Percentiles rank a stretch among this genome's conserved stretches.
Conservation (phyloP, 163 green algal species). For the Scenedesmus sp. region DNA sequence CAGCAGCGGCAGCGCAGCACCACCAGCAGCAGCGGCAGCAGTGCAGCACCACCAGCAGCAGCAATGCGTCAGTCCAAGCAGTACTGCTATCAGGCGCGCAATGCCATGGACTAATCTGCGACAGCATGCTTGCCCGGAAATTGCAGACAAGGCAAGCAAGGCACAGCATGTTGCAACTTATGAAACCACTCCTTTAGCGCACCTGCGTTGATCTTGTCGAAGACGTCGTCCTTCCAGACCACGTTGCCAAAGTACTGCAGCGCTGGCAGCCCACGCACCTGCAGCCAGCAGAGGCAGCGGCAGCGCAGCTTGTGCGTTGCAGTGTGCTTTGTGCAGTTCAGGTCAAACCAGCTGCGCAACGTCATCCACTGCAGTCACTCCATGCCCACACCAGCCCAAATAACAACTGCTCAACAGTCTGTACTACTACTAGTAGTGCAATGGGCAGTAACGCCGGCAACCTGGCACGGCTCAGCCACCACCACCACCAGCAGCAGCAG, state of each 20-base stretch:
- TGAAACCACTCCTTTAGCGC: not conserved
- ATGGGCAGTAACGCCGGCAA: no score
- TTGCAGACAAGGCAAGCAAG: not conserved
- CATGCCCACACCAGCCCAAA: no score
- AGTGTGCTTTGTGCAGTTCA: not conserved
- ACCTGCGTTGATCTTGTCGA: constrained; percentile 65
- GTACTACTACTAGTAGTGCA: no score
- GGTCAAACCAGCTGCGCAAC: no score
- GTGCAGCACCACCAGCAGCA: not conserved
- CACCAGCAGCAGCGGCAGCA: not conserved
- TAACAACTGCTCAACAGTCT: no score
- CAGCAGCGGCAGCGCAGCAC: not conserved
- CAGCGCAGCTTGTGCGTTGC: not conserved
- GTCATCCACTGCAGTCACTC: no score
- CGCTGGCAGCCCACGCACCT: constrained; percentile 90
- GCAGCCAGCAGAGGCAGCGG: not conserved
- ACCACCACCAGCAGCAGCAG: constrained; percentile 72
- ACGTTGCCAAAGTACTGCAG: constrained; percentile 93
- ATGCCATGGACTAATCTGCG: no score
- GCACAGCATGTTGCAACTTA: no score
- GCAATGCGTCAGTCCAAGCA: not conserved
- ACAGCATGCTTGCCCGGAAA: not conserved
- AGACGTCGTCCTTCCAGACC: constrained; percentile 82
- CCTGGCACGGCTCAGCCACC: no score
- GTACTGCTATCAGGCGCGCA: not conserved